Base-by-base conservation (phyloP, 805 yeast species). In the Cephaloascus fragrans region DNA sequence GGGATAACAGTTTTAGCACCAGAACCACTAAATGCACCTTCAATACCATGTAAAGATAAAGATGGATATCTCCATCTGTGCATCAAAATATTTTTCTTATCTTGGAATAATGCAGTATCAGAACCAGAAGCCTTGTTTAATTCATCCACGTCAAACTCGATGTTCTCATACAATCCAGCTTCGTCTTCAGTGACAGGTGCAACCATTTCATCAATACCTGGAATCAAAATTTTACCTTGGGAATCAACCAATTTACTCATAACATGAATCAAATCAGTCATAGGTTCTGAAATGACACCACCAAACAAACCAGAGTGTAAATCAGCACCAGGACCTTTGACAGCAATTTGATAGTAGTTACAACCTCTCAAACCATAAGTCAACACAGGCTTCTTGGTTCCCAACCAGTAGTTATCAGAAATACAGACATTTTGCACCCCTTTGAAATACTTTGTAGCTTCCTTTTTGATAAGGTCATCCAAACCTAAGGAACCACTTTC, bases 1-100 rank as follows among this genome's bases (percentile, higher is more conserved):
- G 99, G 99, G 48, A 93, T 93, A 38, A 93, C 99, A 26, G 99
- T 93, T 71, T 93, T 93, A 42, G 97, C 99, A 47, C 99, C 99
- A 36, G 83, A 74, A 34, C 84, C 90, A 36, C 83, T 80, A 62
- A 93, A 93, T 4, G 97, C 99, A 47, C 98, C 98, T 65, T 93
- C 98, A 40, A 93, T 75, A 49, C 99, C 99, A 63, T 93, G 99
- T 48, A 93, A 62, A 2, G 97, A 89, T 52, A 93, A 71, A 5
- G 97, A 87, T 41, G 99, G 99, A 66, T 72, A 88, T 73, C 99
- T 83, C 99, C 99, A 93, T 75, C 98, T 80, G 63, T 89, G 97
- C 83, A 88, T 90, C 53, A 93, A 74, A 43, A 95, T 88, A 43
- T 80, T 82, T 65, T 87, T 80, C 64, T 87, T 85, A 58, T 73